Base-by-base conservation (phyloP, 1,139 yeast species). In the Debaryomycetaceae sp. region DNA sequence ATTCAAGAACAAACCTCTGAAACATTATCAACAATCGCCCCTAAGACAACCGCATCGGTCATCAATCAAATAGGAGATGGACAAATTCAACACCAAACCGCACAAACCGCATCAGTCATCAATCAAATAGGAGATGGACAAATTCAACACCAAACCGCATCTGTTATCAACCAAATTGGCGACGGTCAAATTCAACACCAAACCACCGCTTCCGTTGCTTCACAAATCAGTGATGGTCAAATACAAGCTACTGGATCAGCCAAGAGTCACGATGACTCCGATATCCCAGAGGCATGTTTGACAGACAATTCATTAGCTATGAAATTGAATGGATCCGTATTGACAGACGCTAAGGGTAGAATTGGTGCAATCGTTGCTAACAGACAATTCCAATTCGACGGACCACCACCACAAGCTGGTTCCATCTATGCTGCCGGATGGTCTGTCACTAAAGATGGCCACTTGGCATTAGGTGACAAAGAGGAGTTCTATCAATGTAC, bases 351-450 rank as follows among this genome's bases (percentile, higher is more conserved):
- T 40, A 52, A 67, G 44, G 88, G 87, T 46, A 81, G 92, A 79
- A 69, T 84, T 51, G 92, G 92, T 59, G 79, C 89, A 44, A 83
- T 84, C 64, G 92, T 84, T 57, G 85, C 91, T 49, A 84, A 83
- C 82, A 78, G 85, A 73, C 92, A 84, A 74, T 83, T 84, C 83
- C 92, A 84, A 73, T 84, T 84, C 56, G 92, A 84, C 60, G 92
- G 92, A 65, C 94, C 94, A 53, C 88, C 91, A 67, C 92, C 92
- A 57, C 94, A 85, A 75, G 91, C 92, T 44, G 94, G 94, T 67
- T 77, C 91, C 54, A 81, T 85, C 66, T 84, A 81, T 67, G 94
- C 94, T 60, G 87, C 81, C 46, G 94, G 94, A 52, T 86, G 94
- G 94, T 75, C 86, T 38, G 66, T 83, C 55, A 73, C 83, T 43